Base-by-base conservation (phyloP, 495 filamentous ascomycete genomes). In the Gamarada debralockiae region DNA sequence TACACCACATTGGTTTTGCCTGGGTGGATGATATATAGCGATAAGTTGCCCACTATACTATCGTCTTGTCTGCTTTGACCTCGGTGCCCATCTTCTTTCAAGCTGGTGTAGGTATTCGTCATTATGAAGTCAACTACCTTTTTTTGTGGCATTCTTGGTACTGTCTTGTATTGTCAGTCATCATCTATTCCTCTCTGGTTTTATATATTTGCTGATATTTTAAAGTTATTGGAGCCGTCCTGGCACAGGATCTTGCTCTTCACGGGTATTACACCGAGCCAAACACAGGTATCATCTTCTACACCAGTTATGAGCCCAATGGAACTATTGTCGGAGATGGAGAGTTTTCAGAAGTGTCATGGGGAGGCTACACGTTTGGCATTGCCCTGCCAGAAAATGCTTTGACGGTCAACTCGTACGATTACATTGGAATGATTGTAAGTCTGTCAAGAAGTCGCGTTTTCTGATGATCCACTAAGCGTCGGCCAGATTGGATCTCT, bases 361-460 rank as follows among this genome's bases (percentile, higher is more conserved):
- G 25, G 27, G 75, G 74, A 14, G 64, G 67, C 0, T 73, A 71
- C 51, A 78, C 78, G 42, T 78, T 75, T 49, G 82, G 82, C 58
- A 43, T 83, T 47, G 70, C 75, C 3, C 65, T 86, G n/a, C 82
- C 82, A 10, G 37, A 61, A 14, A 72, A 73, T 55, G 73, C 76
- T 14, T 63, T 76, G 14, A 71, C 67, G 6, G 72, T 70, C 41
- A 69, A 81, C 53, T 71, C 75, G 1, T 71, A 64, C 33, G 81
- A 84, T 56, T 85, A 82, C 50, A 79, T 85, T 52, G 82, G 82
- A 52, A 50, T 73, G 13, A 64, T 79, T 48, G 76, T 79, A 68
- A 3, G 69, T 66, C n/a, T 36, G 9, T 24, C 52, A 56, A 54
- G 52, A 57, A 52, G 57, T 45, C 14, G 49, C 45, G n/a, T 52